Conservation (phyloP, 2,329 filamentous ascomycete species). For the Microcyclosporella mali region DNA sequence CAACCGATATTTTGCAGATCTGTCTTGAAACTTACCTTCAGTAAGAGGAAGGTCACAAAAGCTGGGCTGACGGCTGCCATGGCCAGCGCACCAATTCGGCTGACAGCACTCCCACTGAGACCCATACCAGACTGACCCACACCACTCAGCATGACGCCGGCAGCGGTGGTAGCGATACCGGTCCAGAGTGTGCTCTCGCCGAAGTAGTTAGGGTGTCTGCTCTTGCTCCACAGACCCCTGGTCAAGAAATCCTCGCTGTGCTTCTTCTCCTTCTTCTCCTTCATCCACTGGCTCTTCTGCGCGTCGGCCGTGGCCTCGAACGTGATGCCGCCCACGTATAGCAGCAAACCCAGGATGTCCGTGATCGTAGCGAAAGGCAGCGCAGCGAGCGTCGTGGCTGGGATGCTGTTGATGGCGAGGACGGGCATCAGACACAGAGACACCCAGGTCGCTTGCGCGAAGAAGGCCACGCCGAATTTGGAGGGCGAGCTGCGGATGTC, state of each 20-base stretch:
- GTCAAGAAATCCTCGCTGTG: conserved; percentile 64
- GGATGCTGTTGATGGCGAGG: conserved; percentile 57
- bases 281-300: conserved; percentile 58
- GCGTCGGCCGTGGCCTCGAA: conserved; percentile 58
- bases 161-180: conserved; percentile 56
- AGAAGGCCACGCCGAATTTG: conserved; percentile 51
- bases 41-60: conserved; percentile 57
- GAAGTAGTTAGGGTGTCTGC: conserved; percentile 64
- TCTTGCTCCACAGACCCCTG: conserved; percentile 55
- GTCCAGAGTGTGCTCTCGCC: conserved; percentile 66
- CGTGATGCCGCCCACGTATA: conserved; percentile 55
- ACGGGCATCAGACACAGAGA: conserved; percentile 61
- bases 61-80: conserved; percentile 56
- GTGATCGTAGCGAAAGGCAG: conserved; percentile 46
- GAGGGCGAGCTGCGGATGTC: conserved; percentile 46
- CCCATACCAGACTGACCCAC: conserved; percentile 55
- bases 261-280: conserved; percentile 57
- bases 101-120: conserved; percentile 40
- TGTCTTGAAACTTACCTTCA: conserved; percentile 47
- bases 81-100: conserved; percentile 41
- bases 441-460: conserved; percentile 62
- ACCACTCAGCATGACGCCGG: conserved; percentile 48
- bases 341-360: conserved; percentile 51
- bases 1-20: background rate
- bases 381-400: conserved; percentile 46